Evolutionary conservation across 2,329 filamentous ascomycete species (phyloP), one percentile per base, ranked within the genome.

Genomic region (Penicillium sp.): DNA sequence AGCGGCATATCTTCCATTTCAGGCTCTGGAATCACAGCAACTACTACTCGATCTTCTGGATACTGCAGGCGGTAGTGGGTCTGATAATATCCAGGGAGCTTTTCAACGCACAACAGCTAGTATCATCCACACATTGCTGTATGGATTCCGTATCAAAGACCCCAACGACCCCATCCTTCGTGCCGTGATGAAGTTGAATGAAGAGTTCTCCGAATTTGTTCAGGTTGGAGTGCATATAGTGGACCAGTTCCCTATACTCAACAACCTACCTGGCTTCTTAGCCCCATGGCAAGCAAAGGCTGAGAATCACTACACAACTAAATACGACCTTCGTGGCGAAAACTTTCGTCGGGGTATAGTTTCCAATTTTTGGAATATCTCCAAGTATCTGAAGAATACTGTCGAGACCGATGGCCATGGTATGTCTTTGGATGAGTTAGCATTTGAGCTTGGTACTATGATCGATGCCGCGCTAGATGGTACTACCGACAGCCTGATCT

Each of bases 391-490:
- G 7, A 48, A 33, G 27, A 33, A 27, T 10, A 48, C 31, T 10
- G 19, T 54, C 7, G 57, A 63, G 63, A 71, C 69, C 10, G 76
- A 80, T 14, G 75, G 78, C 41, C 73, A 77, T 56, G 67, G 62
- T 0, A 70, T 81, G 37, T 76, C 74, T 0, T 73, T 78, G 24
- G 69, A 70, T 9, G 73, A 80, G 62, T 75, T 81, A 55, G 74
- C 75, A 5, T 80, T 76, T 63, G 72, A 80, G 14, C 75, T 78
- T 7, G 76, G 75, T 7, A 75, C 72, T 0, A 68, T 81, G 16
- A 79, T 80, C 57, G 79, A 78, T n/a, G 79, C 79, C 22, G 75
- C 79, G 21, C 79, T 73, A 26, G 79, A 81, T 58, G 80, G 79
- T 1, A 80, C 77, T 35, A 56, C 52, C 14, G 59, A 60, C 39